These are phyloP conservation scores for Aspergillus sp. DNA, from an alignment of 2,329 filamentous ascomycete genomes.

Conservation along the genomic window DNA sequence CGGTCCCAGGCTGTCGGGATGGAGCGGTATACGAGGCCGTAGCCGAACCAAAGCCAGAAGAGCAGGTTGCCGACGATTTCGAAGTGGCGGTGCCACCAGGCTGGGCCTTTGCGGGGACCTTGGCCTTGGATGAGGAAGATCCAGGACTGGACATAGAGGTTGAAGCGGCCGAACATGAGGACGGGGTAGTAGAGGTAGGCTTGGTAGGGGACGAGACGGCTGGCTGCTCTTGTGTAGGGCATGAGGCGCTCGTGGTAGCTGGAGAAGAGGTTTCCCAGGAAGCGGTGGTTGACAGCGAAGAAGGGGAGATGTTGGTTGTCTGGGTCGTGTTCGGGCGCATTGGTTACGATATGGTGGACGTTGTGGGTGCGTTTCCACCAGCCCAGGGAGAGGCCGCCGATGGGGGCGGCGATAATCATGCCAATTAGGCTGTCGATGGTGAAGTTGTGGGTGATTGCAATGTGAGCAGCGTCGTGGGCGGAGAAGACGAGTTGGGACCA, in stretches of 20 bases:
- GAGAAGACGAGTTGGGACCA: conserved; percentile 94
- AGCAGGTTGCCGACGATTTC: conserved; percentile 72
- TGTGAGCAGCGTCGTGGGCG: conserved; percentile 90
- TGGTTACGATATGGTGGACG: conserved; percentile 93
- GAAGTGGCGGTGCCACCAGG: conserved; percentile 77
- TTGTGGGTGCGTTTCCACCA: conserved; percentile 99
- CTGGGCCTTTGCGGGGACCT: conserved; percentile 70
- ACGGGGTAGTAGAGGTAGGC: conserved; percentile 79
- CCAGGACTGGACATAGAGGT: conserved; percentile 83
- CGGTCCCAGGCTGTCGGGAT: conserved; percentile 69
- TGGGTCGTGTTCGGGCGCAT: conserved; percentile 89
- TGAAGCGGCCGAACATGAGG: conserved; percentile 78
- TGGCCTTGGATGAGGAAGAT: conserved; percentile 68
- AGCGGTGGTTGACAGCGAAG: conserved; percentile 82
- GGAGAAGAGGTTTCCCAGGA: conserved; percentile 69
- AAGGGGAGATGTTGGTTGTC: conserved; percentile 89
- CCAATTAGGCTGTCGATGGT: conserved; percentile 78
- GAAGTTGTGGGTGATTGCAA: conserved; percentile 92
- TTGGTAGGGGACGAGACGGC: conserved; percentile 68
- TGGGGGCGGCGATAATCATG: conserved; percentile 82
- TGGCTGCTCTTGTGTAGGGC: conserved; percentile 71
- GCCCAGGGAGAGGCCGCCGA: conserved; percentile 82
- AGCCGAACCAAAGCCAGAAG: conserved; percentile 86
- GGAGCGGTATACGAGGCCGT: conserved; percentile 68
- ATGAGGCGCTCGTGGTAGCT: conserved; percentile 80